Evolutionary conservation across 805 yeast species (phyloP), one percentile per base, ranked within the genome.

Genomic region (Zygosaccharomyces rouxii): DNA sequence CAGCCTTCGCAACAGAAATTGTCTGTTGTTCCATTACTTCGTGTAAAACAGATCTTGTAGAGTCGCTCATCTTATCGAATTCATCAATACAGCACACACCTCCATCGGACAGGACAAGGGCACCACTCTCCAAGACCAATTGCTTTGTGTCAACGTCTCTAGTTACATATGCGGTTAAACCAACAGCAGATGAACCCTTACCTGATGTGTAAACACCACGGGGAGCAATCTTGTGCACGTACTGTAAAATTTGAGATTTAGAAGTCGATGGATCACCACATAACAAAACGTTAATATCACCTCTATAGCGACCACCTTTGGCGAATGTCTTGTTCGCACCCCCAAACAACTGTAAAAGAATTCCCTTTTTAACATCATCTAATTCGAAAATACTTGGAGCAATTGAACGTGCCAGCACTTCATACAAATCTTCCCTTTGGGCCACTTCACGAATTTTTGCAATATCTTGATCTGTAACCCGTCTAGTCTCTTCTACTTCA

Each of bases 11-110:
- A 62, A 94, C 89, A 7, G 97, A 89, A 38, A 94, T 94, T 0
- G 99, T 94, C 68, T 94, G 99, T 67, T 94, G 99, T 72, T 94
- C 99, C 99, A 94, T 94, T 9, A 94, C 99, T 75, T 94, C 99
- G 66, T 94, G 99, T 46, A 94, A 73, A 9, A 94, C 98, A 7
- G 97, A 89, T 61, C 98, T 75, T 0, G 98, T 92, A 1, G 95
- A 72, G 57, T 94, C 98, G 47, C 85, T 79, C 99, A 94, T 94
- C 70, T 94, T 94, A 71, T 94, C 99, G 64, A 92, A 94, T 74
- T 94, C 99, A 73, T 94, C 99, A 65, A 94, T 94, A 71, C 99
- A 94, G 72, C 99, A 94, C 38, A 94, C 83, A 76, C 99, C 99
- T 50, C 98, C 98, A 69, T 94, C 99, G 7, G 97, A 88, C 38